Percentiles rank a stretch among this genome's conserved stretches.
Conservation (phyloP, 139 green algal species). For the Gonium pectorale region DNA sequence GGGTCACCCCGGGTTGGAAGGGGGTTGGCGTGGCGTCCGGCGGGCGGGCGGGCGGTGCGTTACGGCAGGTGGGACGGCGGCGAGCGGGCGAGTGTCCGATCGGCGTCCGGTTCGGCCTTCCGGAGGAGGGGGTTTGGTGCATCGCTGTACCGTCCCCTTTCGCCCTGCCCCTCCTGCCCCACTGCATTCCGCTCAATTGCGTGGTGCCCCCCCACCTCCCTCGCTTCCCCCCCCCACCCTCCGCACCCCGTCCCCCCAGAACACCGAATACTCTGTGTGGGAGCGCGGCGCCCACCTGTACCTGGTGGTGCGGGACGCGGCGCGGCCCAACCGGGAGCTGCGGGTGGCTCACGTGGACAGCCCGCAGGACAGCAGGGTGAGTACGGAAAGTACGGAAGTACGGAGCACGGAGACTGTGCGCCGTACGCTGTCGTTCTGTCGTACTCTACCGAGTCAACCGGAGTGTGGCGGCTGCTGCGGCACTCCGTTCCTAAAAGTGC, state of each 20-base stretch:
- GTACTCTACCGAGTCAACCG: not conserved
- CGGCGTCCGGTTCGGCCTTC: too few species aligned
- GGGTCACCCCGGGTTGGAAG: too few species aligned
- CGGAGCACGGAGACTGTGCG: not conserved
- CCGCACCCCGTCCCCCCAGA: not conserved
- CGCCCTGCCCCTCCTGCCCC: not conserved
- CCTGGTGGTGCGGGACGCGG: constrained; percentile 72
- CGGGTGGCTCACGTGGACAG: constrained; percentile 68
- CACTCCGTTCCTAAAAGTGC: too few species aligned
- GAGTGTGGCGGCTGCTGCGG: not conserved
- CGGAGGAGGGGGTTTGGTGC: not conserved
- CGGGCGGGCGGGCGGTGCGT: too few species aligned
- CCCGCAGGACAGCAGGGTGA: constrained; percentile 22
- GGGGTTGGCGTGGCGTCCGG: too few species aligned
- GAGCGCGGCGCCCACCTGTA: constrained; percentile 60
- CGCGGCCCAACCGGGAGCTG: constrained; percentile 87
- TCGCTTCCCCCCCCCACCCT: not conserved
- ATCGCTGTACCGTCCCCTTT: not conserved
- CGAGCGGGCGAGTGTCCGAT: too few species aligned
- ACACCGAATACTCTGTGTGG: constrained; percentile 80
- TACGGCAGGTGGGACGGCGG: too few species aligned
- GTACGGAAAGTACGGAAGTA: not conserved
- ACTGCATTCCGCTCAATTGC: not conserved
- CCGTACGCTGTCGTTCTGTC: not conserved
- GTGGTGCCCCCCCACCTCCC: not conserved